phyloP scores from a whole-genome alignment of 129 eudicot species.

The Calendula officinalis region DNA sequence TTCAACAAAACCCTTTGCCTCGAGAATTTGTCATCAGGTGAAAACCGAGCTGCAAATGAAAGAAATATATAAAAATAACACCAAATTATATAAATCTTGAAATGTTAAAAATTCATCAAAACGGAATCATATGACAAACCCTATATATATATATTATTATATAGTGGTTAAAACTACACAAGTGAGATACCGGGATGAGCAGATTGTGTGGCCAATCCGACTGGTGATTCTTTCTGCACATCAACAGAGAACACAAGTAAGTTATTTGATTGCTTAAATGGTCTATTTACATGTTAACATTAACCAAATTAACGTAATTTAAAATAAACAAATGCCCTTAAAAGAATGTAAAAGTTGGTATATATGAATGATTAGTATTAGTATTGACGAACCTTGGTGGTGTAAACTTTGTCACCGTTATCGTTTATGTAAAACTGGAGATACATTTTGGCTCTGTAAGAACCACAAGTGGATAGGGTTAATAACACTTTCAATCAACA shows the following conservation, averaged over 20 bases:
- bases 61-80: neutral
- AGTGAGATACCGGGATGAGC: constrained; percentile 72
- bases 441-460: constrained; percentile 47
- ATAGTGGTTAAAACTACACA: neutral
- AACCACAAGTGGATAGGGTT: constrained; percentile 1
- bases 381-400: constrained; percentile 65
- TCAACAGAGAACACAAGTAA: constrained; percentile 2
- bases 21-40: constrained; percentile 75
- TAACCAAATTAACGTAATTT: too few relatives aligned
- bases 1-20: constrained; percentile 77
- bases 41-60: constrained; percentile 59
- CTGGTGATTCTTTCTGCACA: constrained; percentile 71
- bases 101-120: neutral
- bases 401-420: constrained; percentile 83
- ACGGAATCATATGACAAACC: too few relatives aligned
- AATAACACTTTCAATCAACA: neutral
- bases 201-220: constrained; percentile 63
- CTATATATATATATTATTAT: too few relatives aligned
- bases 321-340: too few relatives aligned
- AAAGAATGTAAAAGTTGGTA: too few relatives aligned
- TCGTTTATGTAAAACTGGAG: constrained; percentile 81
- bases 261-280: neutral
- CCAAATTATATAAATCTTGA: neutral
- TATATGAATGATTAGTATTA: too few relatives aligned
- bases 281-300: too few relatives aligned